A percentile compares a stretch with the other conserved stretches of the same genome.
Evolutionary conservation across 768 basidiomycete species (phyloP).

Genomic region (Mrakia gelida): DNA sequence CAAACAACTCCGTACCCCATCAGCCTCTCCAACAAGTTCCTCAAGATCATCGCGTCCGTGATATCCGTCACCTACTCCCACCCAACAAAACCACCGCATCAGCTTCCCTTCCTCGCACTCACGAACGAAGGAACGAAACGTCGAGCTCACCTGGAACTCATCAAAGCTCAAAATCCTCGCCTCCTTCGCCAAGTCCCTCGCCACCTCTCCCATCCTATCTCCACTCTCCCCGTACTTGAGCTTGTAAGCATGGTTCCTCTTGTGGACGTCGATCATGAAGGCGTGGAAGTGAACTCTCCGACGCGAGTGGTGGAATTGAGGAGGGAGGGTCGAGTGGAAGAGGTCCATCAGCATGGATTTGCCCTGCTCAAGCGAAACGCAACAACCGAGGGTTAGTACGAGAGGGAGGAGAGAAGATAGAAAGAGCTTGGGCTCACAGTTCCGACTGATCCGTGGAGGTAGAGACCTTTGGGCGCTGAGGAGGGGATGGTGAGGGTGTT

Average conservation of each 20-base stretch:
- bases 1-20: constrained; percentile 84
- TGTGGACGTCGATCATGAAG: constrained; percentile 99
- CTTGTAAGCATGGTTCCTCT: constrained; percentile 79
- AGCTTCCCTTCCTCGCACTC: neutral
- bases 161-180: constrained; percentile 89
- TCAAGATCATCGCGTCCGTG: constrained; percentile 94
- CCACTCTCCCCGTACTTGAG: constrained; percentile 61
- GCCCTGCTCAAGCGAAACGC: neutral
- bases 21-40: constrained; percentile 80
- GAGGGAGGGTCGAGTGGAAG: constrained; percentile 72
- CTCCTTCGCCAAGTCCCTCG: constrained; percentile 76
- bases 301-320: constrained; percentile 38
- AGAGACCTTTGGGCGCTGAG: constrained; percentile 74
- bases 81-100: neutral
- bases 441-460: constrained; percentile 93
- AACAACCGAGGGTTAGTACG: neutral
- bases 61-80: constrained; percentile 84
- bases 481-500: constrained; percentile 47
- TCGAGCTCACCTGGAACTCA: constrained; percentile 77
- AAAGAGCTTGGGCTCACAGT: constrained; percentile 55
- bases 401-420: neutral
- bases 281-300: constrained; percentile 95
- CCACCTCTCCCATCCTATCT: constrained; percentile 78
- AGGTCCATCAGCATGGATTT: constrained; percentile 90
- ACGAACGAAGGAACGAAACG: constrained; percentile 11